Conservation (phyloP, 2,329 filamentous ascomycete genomes). For the Verticillium nonalfalfae region DNA sequence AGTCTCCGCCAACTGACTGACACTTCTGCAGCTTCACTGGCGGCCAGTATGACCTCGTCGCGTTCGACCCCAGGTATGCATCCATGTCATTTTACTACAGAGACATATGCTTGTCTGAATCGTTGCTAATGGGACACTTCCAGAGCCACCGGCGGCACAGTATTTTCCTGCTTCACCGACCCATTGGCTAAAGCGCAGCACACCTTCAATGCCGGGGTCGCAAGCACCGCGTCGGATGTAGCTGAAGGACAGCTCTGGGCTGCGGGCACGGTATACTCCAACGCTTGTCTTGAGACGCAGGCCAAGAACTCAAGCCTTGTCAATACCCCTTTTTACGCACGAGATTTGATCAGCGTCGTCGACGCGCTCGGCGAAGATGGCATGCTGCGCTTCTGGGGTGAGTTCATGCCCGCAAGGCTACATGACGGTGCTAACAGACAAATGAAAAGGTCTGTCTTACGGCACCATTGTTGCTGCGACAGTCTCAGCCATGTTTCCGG, state of each 20-base stretch:
- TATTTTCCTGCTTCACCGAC: slow-evolving; percentile 16
- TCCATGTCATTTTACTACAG: background rate
- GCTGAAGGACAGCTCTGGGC: slow-evolving; percentile 16
- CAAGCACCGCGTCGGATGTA: background rate
- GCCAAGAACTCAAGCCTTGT: slow-evolving; percentile 22
- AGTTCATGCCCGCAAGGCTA: background rate
- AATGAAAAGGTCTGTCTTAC: slow-evolving; percentile 26
- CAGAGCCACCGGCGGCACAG: slow-evolving; percentile 19
- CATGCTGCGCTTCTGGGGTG: slow-evolving; percentile 31
- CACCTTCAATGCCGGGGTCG: background rate
- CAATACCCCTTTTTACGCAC: slow-evolving; percentile 34
- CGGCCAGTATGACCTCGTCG: slow-evolving; percentile 17
- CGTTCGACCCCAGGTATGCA: slow-evolving; percentile 18
- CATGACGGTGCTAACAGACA: background rate
- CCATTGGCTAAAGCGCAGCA: background rate
- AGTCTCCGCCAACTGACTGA: background rate
- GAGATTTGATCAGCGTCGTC: slow-evolving; percentile 35
- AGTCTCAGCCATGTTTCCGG: slow-evolving; percentile 31
- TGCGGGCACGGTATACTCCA: slow-evolving; percentile 9
- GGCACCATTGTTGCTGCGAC: slow-evolving; percentile 29
- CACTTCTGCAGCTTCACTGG: slow-evolving; percentile 14
- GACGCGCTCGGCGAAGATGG: slow-evolving; percentile 32
- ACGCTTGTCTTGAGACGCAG: slow-evolving; percentile 11
- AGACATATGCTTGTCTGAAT: too few species aligned
- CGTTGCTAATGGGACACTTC: too few species aligned